Evolutionary conservation across 495 filamentous ascomycete species (phyloP).

Genomic region (Hyphodiscus hymeniophilus): DNA sequence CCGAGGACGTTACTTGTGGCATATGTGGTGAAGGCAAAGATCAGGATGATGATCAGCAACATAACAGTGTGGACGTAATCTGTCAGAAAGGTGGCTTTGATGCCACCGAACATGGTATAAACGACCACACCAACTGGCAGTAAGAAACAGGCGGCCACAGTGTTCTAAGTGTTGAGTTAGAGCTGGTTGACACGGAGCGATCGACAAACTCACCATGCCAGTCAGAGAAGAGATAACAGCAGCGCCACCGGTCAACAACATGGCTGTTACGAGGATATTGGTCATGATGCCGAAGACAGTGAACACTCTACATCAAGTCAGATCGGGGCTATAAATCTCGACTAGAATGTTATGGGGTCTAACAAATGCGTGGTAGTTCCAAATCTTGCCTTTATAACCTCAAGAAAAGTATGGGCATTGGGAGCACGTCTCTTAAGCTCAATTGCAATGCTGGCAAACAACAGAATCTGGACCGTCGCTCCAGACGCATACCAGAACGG

Average conservation of each 20-base stretch:
- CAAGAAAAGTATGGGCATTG: slow-evolving; percentile 82
- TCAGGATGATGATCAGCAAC: slow-evolving; percentile 79
- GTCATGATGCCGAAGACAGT: slow-evolving; percentile 77
- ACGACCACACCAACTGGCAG: slow-evolving; percentile 77
- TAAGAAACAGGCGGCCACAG: slow-evolving; percentile 83
- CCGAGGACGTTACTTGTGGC: slow-evolving; percentile 68
- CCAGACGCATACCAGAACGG: slow-evolving; percentile 81
- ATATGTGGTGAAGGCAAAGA: slow-evolving; percentile 84
- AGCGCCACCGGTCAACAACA: slow-evolving; percentile 68
- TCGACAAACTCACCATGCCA: slow-evolving; percentile 51
- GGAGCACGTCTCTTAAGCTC: slow-evolving; percentile 83
- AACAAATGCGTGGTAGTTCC: slow-evolving; percentile 51
- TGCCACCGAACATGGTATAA: slow-evolving; percentile 72
- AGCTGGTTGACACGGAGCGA: no score
- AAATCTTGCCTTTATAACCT: slow-evolving; percentile 57
- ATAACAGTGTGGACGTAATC: slow-evolving; percentile 72
- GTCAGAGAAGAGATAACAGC: slow-evolving; percentile 80
- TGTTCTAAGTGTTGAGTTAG: neutral
- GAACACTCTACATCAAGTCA: slow-evolving; percentile 42
- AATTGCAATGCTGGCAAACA: slow-evolving; percentile 91
- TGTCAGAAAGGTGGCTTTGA: slow-evolving; percentile 43
- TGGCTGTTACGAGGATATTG: slow-evolving; percentile 57
- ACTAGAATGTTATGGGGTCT: no score
- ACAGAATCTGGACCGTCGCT: slow-evolving; percentile 67
- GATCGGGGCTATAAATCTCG: no score